phyloP scores from a whole-genome alignment of 2,329 filamentous ascomycete species.

The Fusarium graminum region DNA sequence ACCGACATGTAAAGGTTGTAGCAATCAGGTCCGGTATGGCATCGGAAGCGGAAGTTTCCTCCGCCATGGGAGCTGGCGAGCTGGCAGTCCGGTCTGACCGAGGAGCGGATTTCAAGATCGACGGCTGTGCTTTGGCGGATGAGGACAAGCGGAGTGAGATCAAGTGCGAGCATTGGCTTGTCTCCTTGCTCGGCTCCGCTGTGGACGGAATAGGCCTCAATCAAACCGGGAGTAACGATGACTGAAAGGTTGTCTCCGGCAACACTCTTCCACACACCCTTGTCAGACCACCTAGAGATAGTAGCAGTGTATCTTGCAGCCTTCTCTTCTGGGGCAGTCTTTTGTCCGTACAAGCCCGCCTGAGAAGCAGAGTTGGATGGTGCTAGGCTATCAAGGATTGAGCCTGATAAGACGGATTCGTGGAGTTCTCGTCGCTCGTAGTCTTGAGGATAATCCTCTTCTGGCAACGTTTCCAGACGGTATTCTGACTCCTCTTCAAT shows the following conservation, averaged over 20 bases:
- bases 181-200: conserved; percentile 53
- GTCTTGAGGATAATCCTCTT: conserved; percentile 29
- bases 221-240: conserved; percentile 68
- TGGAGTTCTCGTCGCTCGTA: conserved; percentile 45
- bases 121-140: conserved; percentile 91
- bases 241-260: conserved; percentile 66
- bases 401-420: conserved; percentile 61
- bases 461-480: conserved; percentile 52
- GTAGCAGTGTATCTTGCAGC: conserved; percentile 64
- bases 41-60: conserved; percentile 90
- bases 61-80: conserved; percentile 73
- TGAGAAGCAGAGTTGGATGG: conserved; percentile 89
- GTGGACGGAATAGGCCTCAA: conserved; percentile 67
- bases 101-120: conserved; percentile 93
- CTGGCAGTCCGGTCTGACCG: conserved; percentile 78
- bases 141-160: conserved; percentile 91
- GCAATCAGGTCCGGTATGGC: conserved; percentile 80
- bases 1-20: conserved; percentile 86
- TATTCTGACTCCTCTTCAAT: conserved; percentile 45
- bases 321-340: conserved; percentile 56
- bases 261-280: conserved; percentile 72
- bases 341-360: conserved; percentile 67
- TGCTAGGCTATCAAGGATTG: conserved; percentile 71
- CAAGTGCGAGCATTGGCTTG: conserved; percentile 74
- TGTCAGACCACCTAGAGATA: conserved; percentile 73